Evolutionary conservation across 139 green algal species (phyloP).

Genomic region (Eudorina sp.): DNA sequence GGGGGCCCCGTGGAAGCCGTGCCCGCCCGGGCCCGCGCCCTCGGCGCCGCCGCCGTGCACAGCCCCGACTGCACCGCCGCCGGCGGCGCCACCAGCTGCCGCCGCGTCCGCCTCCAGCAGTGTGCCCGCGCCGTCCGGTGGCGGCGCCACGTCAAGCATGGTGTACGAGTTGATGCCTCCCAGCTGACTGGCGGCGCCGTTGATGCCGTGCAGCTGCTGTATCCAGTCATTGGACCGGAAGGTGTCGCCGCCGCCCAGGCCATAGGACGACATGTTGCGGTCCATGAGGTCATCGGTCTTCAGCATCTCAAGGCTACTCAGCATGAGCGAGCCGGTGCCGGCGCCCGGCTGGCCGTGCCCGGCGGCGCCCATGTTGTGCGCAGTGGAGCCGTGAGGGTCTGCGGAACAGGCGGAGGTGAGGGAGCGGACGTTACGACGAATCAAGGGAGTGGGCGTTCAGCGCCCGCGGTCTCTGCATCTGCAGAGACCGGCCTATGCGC

Average conservation of each 20-base stretch:
- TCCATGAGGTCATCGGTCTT: conserved; percentile 62
- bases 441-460: too few relatives aligned
- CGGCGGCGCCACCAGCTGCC: not conserved
- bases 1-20: not conserved
- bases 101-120: not conserved
- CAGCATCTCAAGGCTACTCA: conserved; percentile 56
- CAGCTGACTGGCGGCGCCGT: not conserved
- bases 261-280: not conserved
- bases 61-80: not conserved
- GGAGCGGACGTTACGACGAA: too few relatives aligned
- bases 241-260: conserved; percentile 18
- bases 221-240: conserved; percentile 45
- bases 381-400: not conserved
- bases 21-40: not conserved
- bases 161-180: conserved; percentile 29
- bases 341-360: not conserved
- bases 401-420: too few relatives aligned
- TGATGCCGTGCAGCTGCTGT: conserved; percentile 19
- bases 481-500: too few relatives aligned
- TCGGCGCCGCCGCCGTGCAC: not conserved
- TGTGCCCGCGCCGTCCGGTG: not conserved
- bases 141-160: conserved; percentile 28
- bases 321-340: not conserved
- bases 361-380: not conserved
- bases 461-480: too few relatives aligned